Percentiles rank a stretch among this genome's conserved stretches.
Evolutionary conservation across 2,329 filamentous ascomycete genomes (phyloP).

Genomic region (Ophiostoma sp.): DNA sequence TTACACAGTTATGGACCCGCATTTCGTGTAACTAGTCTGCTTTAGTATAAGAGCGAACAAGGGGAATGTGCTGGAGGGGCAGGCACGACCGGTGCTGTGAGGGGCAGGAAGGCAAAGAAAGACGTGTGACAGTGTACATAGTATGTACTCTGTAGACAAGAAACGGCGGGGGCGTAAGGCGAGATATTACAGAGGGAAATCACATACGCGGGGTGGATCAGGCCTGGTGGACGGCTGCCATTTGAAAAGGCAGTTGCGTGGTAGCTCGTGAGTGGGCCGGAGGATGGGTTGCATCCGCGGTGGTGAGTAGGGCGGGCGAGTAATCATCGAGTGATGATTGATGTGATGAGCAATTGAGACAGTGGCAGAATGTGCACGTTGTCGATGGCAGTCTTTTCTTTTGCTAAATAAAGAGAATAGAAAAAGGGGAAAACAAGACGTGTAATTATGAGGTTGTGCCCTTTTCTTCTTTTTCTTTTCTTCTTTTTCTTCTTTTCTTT

Average conservation of each 20-base stretch:
- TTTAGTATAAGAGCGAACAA: neutral
- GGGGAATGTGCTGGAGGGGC: conserved; percentile 6
- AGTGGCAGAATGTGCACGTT: neutral
- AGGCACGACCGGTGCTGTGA: conserved; percentile 9
- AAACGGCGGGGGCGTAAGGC: neutral
- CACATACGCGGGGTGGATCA: neutral
- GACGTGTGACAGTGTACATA: neutral
- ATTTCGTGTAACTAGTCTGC: neutral
- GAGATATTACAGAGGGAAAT: neutral
- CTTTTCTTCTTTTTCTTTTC: no score
- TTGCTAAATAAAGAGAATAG: neutral
- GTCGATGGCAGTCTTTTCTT: neutral
- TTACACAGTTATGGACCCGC: neutral
- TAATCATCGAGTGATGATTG: neutral
- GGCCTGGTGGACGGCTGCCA: neutral
- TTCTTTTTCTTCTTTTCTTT: no score
- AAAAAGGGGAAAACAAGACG: neutral
- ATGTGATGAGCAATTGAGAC: neutral
- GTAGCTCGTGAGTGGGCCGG: neutral
- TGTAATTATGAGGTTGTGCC: no score
- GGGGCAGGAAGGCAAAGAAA: neutral
- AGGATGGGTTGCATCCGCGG: neutral
- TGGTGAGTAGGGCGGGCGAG: neutral
- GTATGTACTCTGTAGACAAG: neutral
- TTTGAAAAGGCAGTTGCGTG: neutral